Conservation (phyloP, 176 grass and related monocot species). For the Avena atlantica region DNA sequence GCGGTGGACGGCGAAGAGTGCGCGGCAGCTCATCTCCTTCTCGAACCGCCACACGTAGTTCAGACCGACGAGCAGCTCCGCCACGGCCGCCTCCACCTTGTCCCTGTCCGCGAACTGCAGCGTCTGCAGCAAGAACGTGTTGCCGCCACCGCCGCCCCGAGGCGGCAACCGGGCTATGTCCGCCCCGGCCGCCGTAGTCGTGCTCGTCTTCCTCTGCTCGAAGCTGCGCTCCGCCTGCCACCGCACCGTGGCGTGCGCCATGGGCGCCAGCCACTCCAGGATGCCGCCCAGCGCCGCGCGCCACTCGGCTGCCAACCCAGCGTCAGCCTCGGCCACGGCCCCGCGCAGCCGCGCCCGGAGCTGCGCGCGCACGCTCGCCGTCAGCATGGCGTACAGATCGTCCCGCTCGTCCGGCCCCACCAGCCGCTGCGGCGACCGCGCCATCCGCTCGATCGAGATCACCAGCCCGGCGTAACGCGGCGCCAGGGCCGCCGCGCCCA, state of each 20-base stretch:
- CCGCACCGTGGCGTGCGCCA: conserved; percentile 82
- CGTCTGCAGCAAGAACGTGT: conserved; percentile 81
- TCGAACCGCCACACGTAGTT: conserved; percentile 92
- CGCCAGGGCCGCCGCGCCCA: conserved; percentile 72
- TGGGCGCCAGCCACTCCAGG: conserved; percentile 74
- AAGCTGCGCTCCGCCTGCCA: conserved; percentile 88
- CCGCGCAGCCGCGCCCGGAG: conserved; percentile 62
- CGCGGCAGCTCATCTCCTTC: conserved; percentile 68
- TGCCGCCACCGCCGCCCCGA: not conserved
- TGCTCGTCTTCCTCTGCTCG: conserved; percentile 38
- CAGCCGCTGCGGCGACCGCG: conserved; percentile 51
- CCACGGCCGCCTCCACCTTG: conserved; percentile 77
- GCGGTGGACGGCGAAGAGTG: conserved; percentile 51
- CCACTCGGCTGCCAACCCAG: conserved; percentile 67
- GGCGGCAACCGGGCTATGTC: not conserved
- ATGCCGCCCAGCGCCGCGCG: conserved; percentile 68
- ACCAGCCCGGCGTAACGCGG: conserved; percentile 66
- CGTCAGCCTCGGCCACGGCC: conserved; percentile 49
- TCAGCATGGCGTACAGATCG: conserved; percentile 84
- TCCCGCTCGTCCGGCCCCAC: conserved; percentile 67
- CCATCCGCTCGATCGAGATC: conserved; percentile 76
- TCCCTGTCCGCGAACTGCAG: conserved; percentile 70
- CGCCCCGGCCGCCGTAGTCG: not conserved
- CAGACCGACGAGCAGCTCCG: conserved; percentile 80
- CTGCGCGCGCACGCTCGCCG: conserved; percentile 69